Evolutionary conservation across 164 flowering plant species (phyloP).

Genomic region (Aristolochia fimbriata): DNA sequence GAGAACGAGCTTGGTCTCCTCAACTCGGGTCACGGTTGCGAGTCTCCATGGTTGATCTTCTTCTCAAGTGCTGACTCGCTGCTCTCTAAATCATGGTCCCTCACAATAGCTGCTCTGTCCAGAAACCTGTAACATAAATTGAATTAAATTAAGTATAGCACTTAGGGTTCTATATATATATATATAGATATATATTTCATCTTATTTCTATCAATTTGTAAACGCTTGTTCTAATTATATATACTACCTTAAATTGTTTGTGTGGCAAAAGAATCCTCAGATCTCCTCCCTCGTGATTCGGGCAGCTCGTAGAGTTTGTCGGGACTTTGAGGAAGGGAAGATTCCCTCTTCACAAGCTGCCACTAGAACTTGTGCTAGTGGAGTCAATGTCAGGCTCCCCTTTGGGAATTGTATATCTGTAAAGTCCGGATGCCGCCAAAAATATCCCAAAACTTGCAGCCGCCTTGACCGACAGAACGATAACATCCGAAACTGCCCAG

Average conservation of each 20-base stretch:
- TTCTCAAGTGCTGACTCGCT: conserved; percentile 5
- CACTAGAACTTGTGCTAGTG: conserved; percentile 64
- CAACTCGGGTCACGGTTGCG: conserved; percentile 55
- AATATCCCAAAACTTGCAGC: conserved; percentile 40
- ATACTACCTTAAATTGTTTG: conserved; percentile 67
- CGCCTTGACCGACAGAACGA: conserved; percentile 51
- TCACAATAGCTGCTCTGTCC: conserved; percentile 76
- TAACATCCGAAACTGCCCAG: conserved; percentile 63
- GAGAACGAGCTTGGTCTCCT: conserved; percentile 58
- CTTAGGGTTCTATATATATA: too few species aligned
- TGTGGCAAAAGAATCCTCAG: conserved; percentile 55
- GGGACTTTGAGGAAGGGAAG: conserved; percentile 41
- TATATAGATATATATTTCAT: too few species aligned
- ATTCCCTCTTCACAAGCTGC: conserved; percentile 71
- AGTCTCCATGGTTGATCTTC: conserved; percentile 49
- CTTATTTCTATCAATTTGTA: too few species aligned
- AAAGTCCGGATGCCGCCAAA: conserved; percentile 47
- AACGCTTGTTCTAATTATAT: too few species aligned
- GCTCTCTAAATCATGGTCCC: conserved; percentile 13
- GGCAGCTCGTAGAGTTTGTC: conserved; percentile 42
- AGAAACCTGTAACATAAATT: conserved; percentile 42
- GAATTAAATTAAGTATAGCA: too few species aligned
- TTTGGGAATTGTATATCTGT: conserved; percentile 40
- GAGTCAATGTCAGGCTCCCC: conserved; percentile 89
- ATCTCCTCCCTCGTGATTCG: conserved; percentile 16